Conservation (phyloP, 2,329 filamentous ascomycete species). For the Nemania diffusa region DNA sequence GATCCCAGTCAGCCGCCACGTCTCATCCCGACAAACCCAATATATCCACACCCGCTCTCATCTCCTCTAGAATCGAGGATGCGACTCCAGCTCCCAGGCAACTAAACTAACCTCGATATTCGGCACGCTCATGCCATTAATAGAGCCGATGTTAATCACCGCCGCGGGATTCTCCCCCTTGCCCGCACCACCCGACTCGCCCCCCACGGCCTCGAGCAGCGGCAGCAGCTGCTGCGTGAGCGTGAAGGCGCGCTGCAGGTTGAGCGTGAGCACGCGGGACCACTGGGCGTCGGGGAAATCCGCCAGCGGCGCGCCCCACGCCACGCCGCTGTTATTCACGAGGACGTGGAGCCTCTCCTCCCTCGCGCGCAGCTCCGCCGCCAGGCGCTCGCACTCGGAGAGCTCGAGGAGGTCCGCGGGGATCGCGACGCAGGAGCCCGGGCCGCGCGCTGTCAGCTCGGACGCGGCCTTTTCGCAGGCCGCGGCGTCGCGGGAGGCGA, state of each 20-base stretch:
- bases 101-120: slow-evolving; percentile 53
- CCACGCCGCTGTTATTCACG: slow-evolving; percentile 73
- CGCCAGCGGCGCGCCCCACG: slow-evolving; percentile 71
- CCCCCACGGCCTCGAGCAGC: slow-evolving; percentile 62
- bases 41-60: not conserved
- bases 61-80: not conserved
- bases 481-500: slow-evolving; percentile 70
- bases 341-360: slow-evolving; percentile 69
- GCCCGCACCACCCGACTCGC: slow-evolving; percentile 42
- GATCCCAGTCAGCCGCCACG: not conserved
- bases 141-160: slow-evolving; percentile 72
- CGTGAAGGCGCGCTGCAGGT: slow-evolving; percentile 75
- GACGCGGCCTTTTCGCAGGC: slow-evolving; percentile 66
- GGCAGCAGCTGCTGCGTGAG: slow-evolving; percentile 71
- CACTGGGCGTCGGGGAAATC: slow-evolving; percentile 68
- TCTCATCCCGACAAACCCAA: not conserved
- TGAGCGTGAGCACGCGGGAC: slow-evolving; percentile 70
- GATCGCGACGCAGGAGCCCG: slow-evolving; percentile 65
- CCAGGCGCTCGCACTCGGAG: slow-evolving; percentile 64
- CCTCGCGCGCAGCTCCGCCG: slow-evolving; percentile 59
- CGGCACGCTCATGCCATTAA: slow-evolving; percentile 71
- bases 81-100: not conserved
- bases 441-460: slow-evolving; percentile 65
- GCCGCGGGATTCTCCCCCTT: slow-evolving; percentile 61
- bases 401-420: slow-evolving; percentile 73